phyloP scores from a whole-genome alignment of 495 filamentous ascomycete genomes.

The Podospora australis region DNA sequence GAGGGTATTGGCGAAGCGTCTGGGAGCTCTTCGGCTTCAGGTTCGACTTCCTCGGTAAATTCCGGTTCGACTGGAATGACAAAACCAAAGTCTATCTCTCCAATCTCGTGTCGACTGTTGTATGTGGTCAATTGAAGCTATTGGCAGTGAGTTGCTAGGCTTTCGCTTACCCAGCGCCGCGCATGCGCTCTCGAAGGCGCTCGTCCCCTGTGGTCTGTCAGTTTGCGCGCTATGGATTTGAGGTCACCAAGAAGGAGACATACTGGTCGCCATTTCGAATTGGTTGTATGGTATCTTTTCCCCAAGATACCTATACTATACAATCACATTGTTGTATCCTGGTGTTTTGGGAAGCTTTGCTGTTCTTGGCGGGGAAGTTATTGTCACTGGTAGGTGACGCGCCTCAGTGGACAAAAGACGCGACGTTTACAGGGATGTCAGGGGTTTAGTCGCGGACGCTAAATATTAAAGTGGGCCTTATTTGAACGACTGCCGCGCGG shows the following conservation, averaged over 20 bases:
- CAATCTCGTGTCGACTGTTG: neutral
- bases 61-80: neutral
- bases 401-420: slow-evolving; percentile 1
- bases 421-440: too few species aligned
- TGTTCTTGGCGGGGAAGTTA: slow-evolving; percentile 1
- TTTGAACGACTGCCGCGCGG: too few species aligned
- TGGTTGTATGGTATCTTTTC: neutral
- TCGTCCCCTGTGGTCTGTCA: neutral
- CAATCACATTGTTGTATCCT: neutral
- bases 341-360: neutral
- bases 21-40: neutral
- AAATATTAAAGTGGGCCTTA: too few species aligned
- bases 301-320: neutral
- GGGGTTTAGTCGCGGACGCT: too few species aligned
- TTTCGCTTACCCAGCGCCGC: slow-evolving; percentile 2
- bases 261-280: slow-evolving; percentile 2
- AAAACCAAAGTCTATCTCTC: slow-evolving; percentile 1
- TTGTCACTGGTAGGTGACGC: neutral
- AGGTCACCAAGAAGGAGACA: neutral
- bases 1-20: neutral
- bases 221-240: neutral
- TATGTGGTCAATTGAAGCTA: neutral
- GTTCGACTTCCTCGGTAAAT: neutral
- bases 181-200: slow-evolving; percentile 6
- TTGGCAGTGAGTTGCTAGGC: neutral